A percentile compares a stretch with the other conserved stretches of the same genome.
phyloP scores from a whole-genome alignment of 139 green algal genomes.

The Diplosphaera chodatii region DNA sequence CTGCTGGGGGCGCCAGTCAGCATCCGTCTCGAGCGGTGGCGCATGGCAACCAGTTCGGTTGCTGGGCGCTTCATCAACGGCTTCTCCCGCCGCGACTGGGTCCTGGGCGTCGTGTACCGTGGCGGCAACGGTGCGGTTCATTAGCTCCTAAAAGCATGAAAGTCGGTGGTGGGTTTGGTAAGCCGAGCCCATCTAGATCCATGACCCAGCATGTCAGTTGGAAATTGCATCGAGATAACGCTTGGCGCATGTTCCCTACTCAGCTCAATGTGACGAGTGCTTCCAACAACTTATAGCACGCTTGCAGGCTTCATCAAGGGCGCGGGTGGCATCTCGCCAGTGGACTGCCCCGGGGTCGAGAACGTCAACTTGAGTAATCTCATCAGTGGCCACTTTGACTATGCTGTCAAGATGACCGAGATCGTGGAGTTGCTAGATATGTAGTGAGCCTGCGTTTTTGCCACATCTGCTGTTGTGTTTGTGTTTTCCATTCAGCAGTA shows the following conservation, averaged over 20 bases:
- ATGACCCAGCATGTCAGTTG: no score
- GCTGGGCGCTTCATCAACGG: conserved; percentile 73
- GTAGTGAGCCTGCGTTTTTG: not conserved
- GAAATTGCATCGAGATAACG: no score
- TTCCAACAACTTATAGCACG: no score
- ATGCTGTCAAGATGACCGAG: conserved; percentile 42
- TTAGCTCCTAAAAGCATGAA: not conserved
- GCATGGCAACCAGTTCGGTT: conserved; percentile 54
- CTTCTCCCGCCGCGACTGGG: conserved; percentile 73
- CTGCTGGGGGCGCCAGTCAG: conserved; percentile 69
- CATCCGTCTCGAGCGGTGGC: conserved; percentile 38
- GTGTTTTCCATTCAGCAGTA: no score
- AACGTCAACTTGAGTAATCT: conserved; percentile 63
- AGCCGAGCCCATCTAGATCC: no score
- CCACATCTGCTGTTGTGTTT: no score
- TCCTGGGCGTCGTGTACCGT: conserved; percentile 61
- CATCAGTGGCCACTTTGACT: conserved; percentile 54
- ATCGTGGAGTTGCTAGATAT: conserved; percentile 49
- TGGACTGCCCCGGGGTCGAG: conserved; percentile 56
- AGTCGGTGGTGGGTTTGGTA: no score
- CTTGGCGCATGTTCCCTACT: no score
- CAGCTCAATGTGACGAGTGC: no score
- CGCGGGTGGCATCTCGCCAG: conserved; percentile 30
- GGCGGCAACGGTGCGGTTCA: conserved; percentile 14
- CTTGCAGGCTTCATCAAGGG: conserved; percentile 20